These are phyloP conservation scores for Suillus variegatus DNA, from an alignment of 768 basidiomycete species.

Conservation along the genomic window DNA sequence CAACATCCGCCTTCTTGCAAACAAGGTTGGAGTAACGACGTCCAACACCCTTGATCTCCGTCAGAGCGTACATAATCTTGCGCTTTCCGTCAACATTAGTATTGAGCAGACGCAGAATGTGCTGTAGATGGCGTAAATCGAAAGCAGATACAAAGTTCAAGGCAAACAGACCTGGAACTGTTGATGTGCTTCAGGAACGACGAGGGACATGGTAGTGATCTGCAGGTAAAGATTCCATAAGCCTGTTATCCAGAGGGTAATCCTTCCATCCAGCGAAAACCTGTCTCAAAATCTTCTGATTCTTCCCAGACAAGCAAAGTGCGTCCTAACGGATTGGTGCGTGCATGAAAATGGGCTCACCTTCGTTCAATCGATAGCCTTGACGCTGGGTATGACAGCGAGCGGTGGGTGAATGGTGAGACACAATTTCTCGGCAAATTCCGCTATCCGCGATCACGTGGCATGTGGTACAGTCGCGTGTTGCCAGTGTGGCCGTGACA, in stretches of 20 bases:
- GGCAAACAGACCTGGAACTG: constrained; percentile 80
- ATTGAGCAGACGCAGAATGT: constrained; percentile 98
- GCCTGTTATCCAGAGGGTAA: not conserved
- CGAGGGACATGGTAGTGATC: constrained; percentile 83
- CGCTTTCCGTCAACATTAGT: constrained; percentile 99
- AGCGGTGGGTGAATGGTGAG: constrained; percentile 18
- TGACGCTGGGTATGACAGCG: constrained; percentile 16
- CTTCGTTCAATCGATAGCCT: constrained; percentile 23
- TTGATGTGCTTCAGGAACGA: constrained; percentile 91
- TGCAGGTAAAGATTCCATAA: not conserved
- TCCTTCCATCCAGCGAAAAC: constrained; percentile 23
- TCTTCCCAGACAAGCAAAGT: not conserved
- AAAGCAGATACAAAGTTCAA: not conserved
- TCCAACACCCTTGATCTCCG: constrained; percentile 99
- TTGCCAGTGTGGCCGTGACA: not conserved
- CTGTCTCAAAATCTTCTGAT: not conserved
- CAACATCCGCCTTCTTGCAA: constrained; percentile 99
- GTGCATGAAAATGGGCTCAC: constrained; percentile 21
- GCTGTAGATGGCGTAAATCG: constrained; percentile 46
- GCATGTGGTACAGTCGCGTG: constrained; percentile 18
- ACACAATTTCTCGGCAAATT: constrained; percentile 20
- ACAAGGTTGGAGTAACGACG: constrained; percentile 98
- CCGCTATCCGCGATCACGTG: constrained; percentile 29
- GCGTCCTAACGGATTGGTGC: not conserved
- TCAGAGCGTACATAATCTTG: constrained; percentile 99